Percentiles rank a stretch among this genome's conserved stretches.
These are phyloP conservation scores for Suhomyces bokatorum DNA, from an alignment of 1,139 yeast species.

Conservation along the genomic window DNA sequence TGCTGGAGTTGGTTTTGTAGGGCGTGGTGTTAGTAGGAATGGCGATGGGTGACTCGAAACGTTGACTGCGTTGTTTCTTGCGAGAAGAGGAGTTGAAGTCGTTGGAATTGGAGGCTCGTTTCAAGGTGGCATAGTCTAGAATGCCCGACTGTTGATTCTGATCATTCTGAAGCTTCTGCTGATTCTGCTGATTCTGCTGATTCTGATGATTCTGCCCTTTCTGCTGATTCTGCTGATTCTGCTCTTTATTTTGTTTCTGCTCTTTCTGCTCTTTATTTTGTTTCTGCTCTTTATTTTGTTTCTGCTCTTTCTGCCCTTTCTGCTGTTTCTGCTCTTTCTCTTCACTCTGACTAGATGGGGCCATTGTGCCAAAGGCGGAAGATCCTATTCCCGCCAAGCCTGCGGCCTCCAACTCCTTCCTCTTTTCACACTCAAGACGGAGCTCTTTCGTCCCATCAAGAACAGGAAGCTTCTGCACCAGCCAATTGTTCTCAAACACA, in stretches of 20 bases:
- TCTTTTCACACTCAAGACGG: constrained; percentile 16
- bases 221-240: too few relatives aligned
- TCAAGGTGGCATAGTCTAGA: constrained; percentile 2
- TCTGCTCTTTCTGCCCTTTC: too few relatives aligned
- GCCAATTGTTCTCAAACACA: constrained; percentile 63
- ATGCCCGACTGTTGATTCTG: neutral
- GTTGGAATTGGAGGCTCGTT: constrained; percentile 5
- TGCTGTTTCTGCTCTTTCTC: too few relatives aligned
- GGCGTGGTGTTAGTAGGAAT: constrained; percentile 5
- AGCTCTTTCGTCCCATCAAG: constrained; percentile 30
- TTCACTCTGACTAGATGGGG: too few relatives aligned
- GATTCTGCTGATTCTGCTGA: too few relatives aligned
- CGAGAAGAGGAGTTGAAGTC: constrained; percentile 40
- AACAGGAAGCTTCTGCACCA: constrained; percentile 53
- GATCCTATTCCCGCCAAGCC: neutral
- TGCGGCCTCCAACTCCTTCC: constrained; percentile 10
- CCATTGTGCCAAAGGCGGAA: too few relatives aligned
- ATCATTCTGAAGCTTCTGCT: neutral
- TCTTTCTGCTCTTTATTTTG: too few relatives aligned
- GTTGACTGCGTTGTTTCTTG: constrained; percentile 47
- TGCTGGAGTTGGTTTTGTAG: constrained; percentile 1
- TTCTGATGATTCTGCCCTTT: too few relatives aligned
- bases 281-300: too few relatives aligned
- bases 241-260: too few relatives aligned
- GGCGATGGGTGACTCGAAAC: constrained; percentile 43